Conservation (phyloP, 306 rosid genomes). For the Oxytropis ochrocephala region DNA sequence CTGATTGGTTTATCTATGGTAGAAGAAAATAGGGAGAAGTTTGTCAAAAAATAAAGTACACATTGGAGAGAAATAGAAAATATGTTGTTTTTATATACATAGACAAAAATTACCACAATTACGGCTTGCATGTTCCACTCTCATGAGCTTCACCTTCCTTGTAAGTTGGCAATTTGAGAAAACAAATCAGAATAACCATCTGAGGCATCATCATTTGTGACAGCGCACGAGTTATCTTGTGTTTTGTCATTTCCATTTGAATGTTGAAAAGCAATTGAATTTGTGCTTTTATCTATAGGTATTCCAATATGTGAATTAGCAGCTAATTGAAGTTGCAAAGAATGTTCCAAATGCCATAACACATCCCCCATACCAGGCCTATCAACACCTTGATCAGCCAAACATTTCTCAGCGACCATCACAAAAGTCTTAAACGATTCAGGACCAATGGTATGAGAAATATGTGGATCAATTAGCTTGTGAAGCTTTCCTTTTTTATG, state of each 20-base stretch:
- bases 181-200: constrained; percentile 29
- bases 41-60: no score
- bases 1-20: not conserved
- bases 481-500: constrained; percentile 38
- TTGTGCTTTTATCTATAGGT: constrained; percentile 19
- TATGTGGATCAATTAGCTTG: constrained; percentile 41
- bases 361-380: constrained; percentile 87
- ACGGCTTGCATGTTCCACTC: not conserved
- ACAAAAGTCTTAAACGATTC: constrained; percentile 43
- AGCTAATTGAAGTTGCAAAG: constrained; percentile 55
- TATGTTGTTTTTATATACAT: not conserved
- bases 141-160: constrained; percentile 34
- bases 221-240: constrained; percentile 9
- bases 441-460: constrained; percentile 25
- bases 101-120: not conserved
- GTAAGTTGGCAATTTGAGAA: constrained; percentile 30
- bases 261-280: constrained; percentile 3
- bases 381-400: constrained; percentile 54
- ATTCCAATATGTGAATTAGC: constrained; percentile 18
- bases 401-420: constrained; percentile 58
- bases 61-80: not conserved
- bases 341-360: constrained; percentile 76
- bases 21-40: not conserved
- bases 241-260: not conserved
- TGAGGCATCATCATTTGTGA: constrained; percentile 7